Evolutionary conservation across 208 protist genomes (phyloP).

Genomic region (Acanthamoeba triangularis): DNA sequence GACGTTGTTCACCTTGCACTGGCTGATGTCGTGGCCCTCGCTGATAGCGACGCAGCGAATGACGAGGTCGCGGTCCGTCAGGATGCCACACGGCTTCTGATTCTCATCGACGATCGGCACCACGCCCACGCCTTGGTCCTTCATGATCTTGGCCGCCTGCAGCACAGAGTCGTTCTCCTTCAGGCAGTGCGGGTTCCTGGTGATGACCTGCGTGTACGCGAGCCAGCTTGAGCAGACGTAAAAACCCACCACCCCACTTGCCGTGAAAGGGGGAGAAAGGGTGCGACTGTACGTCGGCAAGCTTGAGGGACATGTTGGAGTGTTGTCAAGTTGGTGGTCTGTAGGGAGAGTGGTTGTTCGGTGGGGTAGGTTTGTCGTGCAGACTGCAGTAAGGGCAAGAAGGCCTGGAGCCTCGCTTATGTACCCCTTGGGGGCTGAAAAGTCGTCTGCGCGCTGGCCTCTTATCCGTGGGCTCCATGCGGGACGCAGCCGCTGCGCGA

Average conservation of each 20-base stretch:
- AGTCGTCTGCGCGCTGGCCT: too few species aligned
- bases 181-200: constrained; percentile 8
- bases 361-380: background rate
- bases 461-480: too few species aligned
- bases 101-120: constrained; percentile 21
- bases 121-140: constrained; percentile 27
- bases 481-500: too few species aligned
- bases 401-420: too few species aligned
- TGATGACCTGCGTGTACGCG: background rate
- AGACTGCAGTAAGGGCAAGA: too few species aligned
- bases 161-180: constrained; percentile 19
- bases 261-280: too few species aligned
- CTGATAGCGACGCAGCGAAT: constrained; percentile 32
- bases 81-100: constrained; percentile 3
- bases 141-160: constrained; percentile 52
- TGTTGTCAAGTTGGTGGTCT: too few species aligned
- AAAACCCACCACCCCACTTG: too few species aligned
- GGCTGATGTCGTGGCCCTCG: background rate
- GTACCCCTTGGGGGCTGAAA: background rate
- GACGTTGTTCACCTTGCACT: constrained; percentile 7
- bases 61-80: background rate
- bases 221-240: too few species aligned
- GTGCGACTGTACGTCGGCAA: too few species aligned
- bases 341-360: background rate
- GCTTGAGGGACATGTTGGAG: too few species aligned